These are phyloP conservation scores for Botrytis porri DNA, from an alignment of 2,329 filamentous ascomycete species.

Conservation along the genomic window DNA sequence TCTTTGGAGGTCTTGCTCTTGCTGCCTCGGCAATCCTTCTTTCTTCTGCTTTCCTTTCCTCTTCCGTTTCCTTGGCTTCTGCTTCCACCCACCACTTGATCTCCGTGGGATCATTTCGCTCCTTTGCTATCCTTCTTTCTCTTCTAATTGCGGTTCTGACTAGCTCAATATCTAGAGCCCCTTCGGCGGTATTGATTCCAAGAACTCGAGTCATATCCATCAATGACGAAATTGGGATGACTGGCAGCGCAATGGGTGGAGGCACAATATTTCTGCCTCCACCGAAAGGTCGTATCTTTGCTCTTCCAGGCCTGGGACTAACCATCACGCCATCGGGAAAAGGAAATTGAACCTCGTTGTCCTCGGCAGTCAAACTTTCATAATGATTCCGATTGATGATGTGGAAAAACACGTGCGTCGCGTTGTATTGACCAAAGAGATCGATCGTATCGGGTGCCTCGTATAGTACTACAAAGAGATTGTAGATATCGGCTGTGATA, in stretches of 20 bases:
- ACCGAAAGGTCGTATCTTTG: background rate
- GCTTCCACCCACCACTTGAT: background rate
- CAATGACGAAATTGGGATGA: background rate
- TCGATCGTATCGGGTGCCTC: background rate
- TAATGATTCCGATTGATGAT: background rate
- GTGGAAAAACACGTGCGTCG: background rate
- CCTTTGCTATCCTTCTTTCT: background rate
- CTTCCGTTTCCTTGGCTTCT: background rate
- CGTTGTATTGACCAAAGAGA: slow-evolving; percentile 9
- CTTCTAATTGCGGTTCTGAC: background rate
- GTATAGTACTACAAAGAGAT: background rate
- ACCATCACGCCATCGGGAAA: background rate
- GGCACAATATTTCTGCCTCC: background rate
- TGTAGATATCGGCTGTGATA: slow-evolving; percentile 8
- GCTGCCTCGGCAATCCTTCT: background rate
- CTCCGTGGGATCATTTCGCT: background rate
- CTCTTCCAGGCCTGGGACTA: background rate
- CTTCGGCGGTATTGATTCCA: background rate
- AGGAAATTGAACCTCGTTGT: background rate
- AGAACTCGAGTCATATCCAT: background rate
- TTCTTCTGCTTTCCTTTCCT: background rate
- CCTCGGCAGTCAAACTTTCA: background rate
- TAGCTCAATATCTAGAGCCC: background rate
- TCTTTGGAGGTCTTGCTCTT: too few relatives aligned
- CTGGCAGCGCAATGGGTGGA: background rate